These are phyloP conservation scores for Exophiala lecanii-corni DNA, from an alignment of 2,329 filamentous ascomycete genomes.

Conservation along the genomic window DNA sequence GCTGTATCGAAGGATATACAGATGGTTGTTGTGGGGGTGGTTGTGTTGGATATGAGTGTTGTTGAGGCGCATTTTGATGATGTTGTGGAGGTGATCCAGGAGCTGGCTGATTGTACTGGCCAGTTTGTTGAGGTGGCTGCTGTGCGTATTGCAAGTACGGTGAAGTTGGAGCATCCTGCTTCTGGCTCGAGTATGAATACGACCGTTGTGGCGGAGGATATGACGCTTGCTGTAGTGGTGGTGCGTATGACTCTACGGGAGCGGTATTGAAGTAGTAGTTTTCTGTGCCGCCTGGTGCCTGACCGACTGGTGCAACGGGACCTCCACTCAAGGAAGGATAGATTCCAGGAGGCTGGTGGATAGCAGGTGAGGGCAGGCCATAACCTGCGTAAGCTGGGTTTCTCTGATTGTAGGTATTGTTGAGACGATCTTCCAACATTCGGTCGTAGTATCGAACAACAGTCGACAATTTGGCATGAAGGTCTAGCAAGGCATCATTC, in stretches of 20 bases:
- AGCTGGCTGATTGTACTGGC: conserved; percentile 7
- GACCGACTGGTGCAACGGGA: conserved; percentile 34
- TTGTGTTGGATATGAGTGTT: conserved; percentile 4
- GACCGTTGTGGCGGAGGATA: conserved; percentile 35
- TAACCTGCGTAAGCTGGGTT: conserved; percentile 55
- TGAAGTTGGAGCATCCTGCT: conserved; percentile 15
- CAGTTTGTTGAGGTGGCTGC: conserved; percentile 9
- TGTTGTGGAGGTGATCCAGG: conserved; percentile 11
- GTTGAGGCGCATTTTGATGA: conserved; percentile 12
- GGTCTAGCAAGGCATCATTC: conserved; percentile 87
- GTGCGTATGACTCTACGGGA: conserved; percentile 43
- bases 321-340: conserved; percentile 67
- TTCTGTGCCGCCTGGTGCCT: conserved; percentile 57
- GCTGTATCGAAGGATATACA: conserved; percentile 8
- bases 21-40: conserved; percentile 4
- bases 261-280: conserved; percentile 74
- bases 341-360: conserved; percentile 50
- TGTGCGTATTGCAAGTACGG: conserved; percentile 19
- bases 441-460: conserved; percentile 96
- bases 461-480: conserved; percentile 91
- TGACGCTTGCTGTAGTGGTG: conserved; percentile 49
- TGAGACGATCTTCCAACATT: conserved; percentile 93
- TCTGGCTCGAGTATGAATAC: conserved; percentile 25
- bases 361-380: conserved; percentile 41
- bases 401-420: conserved; percentile 74